Evolutionary conservation across 208 protist genomes (phyloP), one percentile per base, ranked within the genome.

Genomic region (Crithidia acanthocephali): DNA sequence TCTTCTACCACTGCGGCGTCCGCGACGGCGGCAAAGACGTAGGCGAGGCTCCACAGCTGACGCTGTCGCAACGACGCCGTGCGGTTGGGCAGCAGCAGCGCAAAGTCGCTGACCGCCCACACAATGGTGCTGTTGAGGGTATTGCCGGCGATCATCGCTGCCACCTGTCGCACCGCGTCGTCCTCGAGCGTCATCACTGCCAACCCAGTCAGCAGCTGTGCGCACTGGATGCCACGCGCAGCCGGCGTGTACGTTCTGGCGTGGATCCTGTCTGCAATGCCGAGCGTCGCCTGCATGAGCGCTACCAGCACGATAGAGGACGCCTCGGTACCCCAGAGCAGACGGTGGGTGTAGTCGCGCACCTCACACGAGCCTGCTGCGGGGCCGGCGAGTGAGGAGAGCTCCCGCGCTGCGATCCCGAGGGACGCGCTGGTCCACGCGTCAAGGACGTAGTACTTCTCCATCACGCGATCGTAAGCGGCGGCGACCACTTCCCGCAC

Each of bases 151-250:
- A 71, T 30, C 68, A 63, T 67, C 28, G 45, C 47, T 1, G 55
- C 55, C 30, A 80, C 33, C 30, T 22, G 59, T 25, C 74, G 74
- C 56, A 74, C 64, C 32, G 57, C 51, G 27, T 73, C 53, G 50
- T 80, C 74, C 53, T 80, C 74, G 48, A 80, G 56, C 33, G 44
- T 52, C 62, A 80, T 73, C 51, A 71, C n/a, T 0, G 68, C 68
- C 30, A 74, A 15, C 2, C 51, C 68, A 2, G 68, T 68, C 27
- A 80, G 40, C 25, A 69, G 44, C 57, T 74, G 68, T 30, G 67
- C 56, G 37, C 74, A 80, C 68, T 72, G 32, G 42, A 80, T 37
- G 10, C 72, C 72, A 22, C 64, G 72, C 25, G 47, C 57, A 2
- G 64, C 64, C 0, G 72, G 48, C 1, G 30, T 30, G 42, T 69